Percentiles rank a stretch among this genome's conserved stretches.
Evolutionary conservation across 1,284 basidiomycete species (phyloP).

Genomic region (Ustilago bromivora): DNA sequence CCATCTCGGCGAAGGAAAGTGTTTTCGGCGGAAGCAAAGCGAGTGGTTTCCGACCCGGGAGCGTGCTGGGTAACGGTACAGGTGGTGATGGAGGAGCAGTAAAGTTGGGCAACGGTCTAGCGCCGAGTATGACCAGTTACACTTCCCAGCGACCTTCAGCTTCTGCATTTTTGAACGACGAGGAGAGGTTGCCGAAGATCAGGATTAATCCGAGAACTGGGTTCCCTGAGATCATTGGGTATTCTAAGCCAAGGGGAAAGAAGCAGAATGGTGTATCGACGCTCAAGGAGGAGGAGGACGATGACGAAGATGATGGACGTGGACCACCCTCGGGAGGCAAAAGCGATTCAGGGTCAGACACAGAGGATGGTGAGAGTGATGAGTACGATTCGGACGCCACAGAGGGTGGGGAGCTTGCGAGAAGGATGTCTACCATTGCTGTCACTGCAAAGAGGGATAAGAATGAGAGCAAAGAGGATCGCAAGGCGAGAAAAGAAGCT

Average conservation of each 20-base stretch:
- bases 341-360: conserved; percentile 41
- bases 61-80: conserved; percentile 11
- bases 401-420: conserved; percentile 30
- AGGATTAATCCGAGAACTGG: conserved; percentile 64
- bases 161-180: conserved; percentile 41
- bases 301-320: conserved; percentile 27
- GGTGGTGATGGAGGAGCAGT: conserved; percentile 18
- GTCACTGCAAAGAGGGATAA: conserved; percentile 47
- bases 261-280: conserved; percentile 10
- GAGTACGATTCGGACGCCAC: conserved; percentile 49
- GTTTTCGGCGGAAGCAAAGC: conserved; percentile 52
- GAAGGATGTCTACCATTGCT: conserved; percentile 25
- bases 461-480: conserved; percentile 83
- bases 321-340: conserved; percentile 22
- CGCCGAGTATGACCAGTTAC: conserved; percentile 43
- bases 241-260: conserved; percentile 44
- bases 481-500: conserved; percentile 86
- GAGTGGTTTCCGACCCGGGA: conserved; percentile 33
- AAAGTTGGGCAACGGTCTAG: conserved; percentile 44
- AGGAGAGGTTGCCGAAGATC: conserved; percentile 58
- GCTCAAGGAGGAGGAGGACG: conserved; percentile 10
- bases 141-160: conserved; percentile 37
- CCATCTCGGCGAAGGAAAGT: conserved; percentile 57
- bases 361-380: conserved; percentile 29
- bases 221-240: conserved; percentile 61